phyloP scores from a whole-genome alignment of 371 early-diverging fungal genomes.

The Mortierella sp. region DNA sequence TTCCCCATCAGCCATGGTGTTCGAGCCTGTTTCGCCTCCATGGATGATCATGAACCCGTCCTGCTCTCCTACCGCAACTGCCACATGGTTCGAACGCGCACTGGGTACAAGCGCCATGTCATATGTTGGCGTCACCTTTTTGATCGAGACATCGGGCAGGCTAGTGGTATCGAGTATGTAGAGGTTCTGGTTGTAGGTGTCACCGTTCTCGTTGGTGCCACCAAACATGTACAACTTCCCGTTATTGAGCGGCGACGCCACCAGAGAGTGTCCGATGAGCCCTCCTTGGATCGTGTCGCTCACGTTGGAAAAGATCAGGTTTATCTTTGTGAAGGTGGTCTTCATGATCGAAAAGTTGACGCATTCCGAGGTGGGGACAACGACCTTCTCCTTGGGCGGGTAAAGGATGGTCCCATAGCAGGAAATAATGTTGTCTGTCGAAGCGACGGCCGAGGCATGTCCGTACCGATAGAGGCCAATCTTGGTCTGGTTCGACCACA shows the following conservation, averaged over 20 bases:
- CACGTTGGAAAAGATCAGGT: conserved; percentile 13
- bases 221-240: conserved; percentile 44
- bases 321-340: neutral
- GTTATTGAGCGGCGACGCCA: conserved; percentile 3
- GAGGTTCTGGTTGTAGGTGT: conserved; percentile 17
- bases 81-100: conserved; percentile 31
- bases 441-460: conserved; percentile 37
- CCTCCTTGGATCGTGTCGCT: conserved; percentile 14
- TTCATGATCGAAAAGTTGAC: conserved; percentile 27
- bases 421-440: conserved; percentile 20
- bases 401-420: conserved; percentile 28
- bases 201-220: conserved; percentile 15
- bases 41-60: conserved; percentile 37
- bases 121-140: conserved; percentile 13
- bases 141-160: conserved; percentile 17
- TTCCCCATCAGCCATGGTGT: conserved; percentile 4
- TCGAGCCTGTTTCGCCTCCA: conserved; percentile 21
- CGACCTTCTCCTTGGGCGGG: neutral
- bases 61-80: conserved; percentile 16
- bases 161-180: conserved; percentile 29
- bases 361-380: conserved; percentile 13
- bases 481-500: conserved; percentile 22
- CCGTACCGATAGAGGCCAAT: conserved; percentile 26
- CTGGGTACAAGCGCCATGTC: conserved; percentile 13
- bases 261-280: conserved; percentile 25